Percentiles rank a stretch among this genome's conserved stretches.
Evolutionary conservation across 768 basidiomycete genomes (phyloP).

Genomic region (Lentinula lateritia): DNA sequence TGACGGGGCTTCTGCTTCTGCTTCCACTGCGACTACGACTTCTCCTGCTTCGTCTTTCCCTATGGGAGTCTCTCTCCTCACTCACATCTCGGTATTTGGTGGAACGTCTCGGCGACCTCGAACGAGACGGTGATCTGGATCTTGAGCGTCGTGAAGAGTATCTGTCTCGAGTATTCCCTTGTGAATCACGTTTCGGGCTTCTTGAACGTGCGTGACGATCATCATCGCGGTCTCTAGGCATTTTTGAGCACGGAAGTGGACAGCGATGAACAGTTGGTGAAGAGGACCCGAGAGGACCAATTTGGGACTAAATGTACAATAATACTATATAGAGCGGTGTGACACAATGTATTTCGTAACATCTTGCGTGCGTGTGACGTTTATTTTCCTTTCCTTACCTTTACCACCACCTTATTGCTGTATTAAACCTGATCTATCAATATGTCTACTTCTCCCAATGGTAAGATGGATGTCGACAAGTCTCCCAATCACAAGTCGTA

Average conservation of each 20-base stretch:
- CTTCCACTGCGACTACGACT: not conserved
- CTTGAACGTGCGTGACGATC: not conserved
- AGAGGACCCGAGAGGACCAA: too few species aligned
- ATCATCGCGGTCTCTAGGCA: not conserved
- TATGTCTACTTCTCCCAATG: slow-evolving; percentile 32
- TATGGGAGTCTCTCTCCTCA: not conserved
- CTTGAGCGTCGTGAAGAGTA: not conserved
- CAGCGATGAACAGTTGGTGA: not conserved
- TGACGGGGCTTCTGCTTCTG: slow-evolving; percentile 1
- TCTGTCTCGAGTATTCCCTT: not conserved
- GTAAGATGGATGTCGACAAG: slow-evolving; percentile 60
- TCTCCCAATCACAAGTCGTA: slow-evolving; percentile 60
- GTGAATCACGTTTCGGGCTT: not conserved
- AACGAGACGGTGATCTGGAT: not conserved
- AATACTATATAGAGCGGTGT: not conserved
- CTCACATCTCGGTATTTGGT: not conserved
- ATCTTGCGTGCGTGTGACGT: not conserved
- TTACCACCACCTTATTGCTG: not conserved
- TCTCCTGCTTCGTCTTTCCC: not conserved
- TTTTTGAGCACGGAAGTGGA: not conserved
- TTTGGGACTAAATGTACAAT: too few species aligned
- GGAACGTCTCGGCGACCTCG: not conserved
- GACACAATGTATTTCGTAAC: not conserved
- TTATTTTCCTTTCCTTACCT: not conserved
- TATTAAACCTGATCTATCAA: not conserved